These are phyloP conservation scores for Trichoderma cornu-damae DNA, from an alignment of 2,329 filamentous ascomycete genomes.

Conservation along the genomic window DNA sequence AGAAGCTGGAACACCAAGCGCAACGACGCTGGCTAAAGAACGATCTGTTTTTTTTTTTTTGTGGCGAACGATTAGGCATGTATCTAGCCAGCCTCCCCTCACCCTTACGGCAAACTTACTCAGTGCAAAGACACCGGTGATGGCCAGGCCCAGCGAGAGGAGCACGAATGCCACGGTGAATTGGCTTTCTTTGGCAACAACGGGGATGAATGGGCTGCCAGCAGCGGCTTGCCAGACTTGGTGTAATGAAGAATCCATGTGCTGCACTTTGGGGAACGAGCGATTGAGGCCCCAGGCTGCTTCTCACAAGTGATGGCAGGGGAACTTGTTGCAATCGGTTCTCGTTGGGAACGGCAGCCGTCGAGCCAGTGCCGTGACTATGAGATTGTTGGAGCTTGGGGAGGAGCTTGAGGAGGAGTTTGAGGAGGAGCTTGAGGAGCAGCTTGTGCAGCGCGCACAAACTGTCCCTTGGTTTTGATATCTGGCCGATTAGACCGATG, in stretches of 20 bases:
- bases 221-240: constrained; percentile 92
- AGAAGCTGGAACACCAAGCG: constrained; percentile 81
- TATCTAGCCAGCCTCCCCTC: no score
- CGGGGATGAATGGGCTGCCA: constrained; percentile 75
- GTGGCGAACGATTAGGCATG: not conserved
- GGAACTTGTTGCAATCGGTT: not conserved
- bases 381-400: constrained; percentile 15
- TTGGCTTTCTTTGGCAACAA: constrained; percentile 75
- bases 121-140: constrained; percentile 77
- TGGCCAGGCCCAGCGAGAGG: constrained; percentile 63
- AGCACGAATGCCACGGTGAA: constrained; percentile 76
- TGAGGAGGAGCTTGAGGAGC: not conserved
- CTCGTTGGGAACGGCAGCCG: not conserved
- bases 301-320: constrained; percentile 8
- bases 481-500: constrained; percentile 33
- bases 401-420: not conserved
- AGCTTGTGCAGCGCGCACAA: no score
- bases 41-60: no score
- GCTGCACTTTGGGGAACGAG: constrained; percentile 24
- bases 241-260: constrained; percentile 76
- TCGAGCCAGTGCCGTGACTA: not conserved
- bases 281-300: constrained; percentile 1
- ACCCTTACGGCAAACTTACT: constrained; percentile 53
- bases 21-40: constrained; percentile 67
- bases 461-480: constrained; percentile 28